These are phyloP conservation scores for Antitrichia curtipendula DNA, from an alignment of 225 moss, liverwort and hornwort genomes.

Conservation along the genomic window DNA sequence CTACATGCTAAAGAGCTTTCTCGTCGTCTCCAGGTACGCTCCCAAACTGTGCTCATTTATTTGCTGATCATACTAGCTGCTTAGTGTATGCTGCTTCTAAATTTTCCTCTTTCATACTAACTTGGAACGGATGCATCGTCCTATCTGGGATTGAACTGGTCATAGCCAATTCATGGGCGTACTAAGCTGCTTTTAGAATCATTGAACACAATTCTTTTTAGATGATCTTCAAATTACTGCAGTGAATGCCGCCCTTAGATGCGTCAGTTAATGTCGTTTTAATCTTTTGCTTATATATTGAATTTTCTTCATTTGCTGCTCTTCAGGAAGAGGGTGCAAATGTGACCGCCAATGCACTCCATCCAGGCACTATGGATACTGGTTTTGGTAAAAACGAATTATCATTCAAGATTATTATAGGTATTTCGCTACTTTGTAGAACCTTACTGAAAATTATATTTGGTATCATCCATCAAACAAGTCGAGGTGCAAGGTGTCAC, in stretches of 20 bases:
- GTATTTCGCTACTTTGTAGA: background rate
- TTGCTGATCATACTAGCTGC: background rate
- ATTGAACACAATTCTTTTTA: background rate
- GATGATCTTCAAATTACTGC: background rate
- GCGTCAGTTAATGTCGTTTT: background rate
- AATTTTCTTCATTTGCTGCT: background rate
- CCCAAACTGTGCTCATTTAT: background rate
- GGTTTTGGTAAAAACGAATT: background rate
- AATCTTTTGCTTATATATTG: background rate
- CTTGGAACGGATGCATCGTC: background rate
- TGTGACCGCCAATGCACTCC: slow-evolving; percentile 35
- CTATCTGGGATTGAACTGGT: background rate
- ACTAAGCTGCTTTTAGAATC: background rate
- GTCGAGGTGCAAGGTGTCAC: background rate
- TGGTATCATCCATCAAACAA: background rate
- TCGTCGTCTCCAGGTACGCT: slow-evolving; percentile 23
- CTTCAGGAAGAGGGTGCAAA: slow-evolving; percentile 36
- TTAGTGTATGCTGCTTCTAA: background rate
- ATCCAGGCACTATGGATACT: slow-evolving; percentile 30
- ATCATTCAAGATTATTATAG: background rate
- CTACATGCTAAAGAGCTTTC: slow-evolving; percentile 48
- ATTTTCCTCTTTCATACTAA: background rate
- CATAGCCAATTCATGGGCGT: background rate
- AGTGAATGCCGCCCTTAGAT: background rate
- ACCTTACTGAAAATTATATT: background rate